Percentiles rank a stretch among this genome's conserved stretches.
These are phyloP conservation scores for Polygonum maritimum DNA, from an alignment of 148 eudicot species.

Conservation along the genomic window DNA sequence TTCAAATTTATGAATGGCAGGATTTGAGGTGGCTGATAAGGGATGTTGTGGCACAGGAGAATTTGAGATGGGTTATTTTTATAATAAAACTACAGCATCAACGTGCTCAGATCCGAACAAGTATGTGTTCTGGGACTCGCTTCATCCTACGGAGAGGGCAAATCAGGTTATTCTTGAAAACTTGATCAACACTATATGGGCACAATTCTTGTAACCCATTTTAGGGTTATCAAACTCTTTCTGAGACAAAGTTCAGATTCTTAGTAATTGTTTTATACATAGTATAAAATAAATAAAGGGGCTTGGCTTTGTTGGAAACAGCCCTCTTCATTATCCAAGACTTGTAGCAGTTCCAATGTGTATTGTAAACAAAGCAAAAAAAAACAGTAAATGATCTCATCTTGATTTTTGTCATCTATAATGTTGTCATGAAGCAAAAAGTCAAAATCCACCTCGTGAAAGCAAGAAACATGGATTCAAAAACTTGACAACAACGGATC, in stretches of 20 bases:
- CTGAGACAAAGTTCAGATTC: neutral
- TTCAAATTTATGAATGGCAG: neutral
- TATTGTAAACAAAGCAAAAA: neutral
- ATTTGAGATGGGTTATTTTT: conserved; percentile 12
- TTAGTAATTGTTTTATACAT: neutral
- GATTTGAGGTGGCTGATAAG: conserved; percentile 9
- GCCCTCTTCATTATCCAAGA: too few relatives aligned
- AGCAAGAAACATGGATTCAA: too few relatives aligned
- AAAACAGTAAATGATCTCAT: neutral
- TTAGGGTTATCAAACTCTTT: neutral
- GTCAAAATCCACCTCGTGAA: too few relatives aligned
- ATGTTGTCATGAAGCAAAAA: too few relatives aligned
- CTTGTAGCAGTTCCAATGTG: too few relatives aligned
- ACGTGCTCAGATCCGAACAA: conserved; percentile 10
- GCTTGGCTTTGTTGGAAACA: neutral
- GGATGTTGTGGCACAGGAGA: conserved; percentile 16
- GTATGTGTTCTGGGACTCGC: conserved; percentile 18
- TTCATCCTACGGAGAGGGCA: conserved; percentile 16
- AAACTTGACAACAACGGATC: too few relatives aligned
- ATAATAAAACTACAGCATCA: neutral
- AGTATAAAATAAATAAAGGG: too few relatives aligned
- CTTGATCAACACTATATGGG: conserved; percentile 1
- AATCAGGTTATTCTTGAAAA: neutral
- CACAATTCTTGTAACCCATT: neutral
- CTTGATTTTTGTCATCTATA: too few relatives aligned